Evolutionary conservation across 176 grass and related monocot genomes (phyloP), one percentile per base, ranked within the genome.

Genomic region (Carex scoparia): DNA sequence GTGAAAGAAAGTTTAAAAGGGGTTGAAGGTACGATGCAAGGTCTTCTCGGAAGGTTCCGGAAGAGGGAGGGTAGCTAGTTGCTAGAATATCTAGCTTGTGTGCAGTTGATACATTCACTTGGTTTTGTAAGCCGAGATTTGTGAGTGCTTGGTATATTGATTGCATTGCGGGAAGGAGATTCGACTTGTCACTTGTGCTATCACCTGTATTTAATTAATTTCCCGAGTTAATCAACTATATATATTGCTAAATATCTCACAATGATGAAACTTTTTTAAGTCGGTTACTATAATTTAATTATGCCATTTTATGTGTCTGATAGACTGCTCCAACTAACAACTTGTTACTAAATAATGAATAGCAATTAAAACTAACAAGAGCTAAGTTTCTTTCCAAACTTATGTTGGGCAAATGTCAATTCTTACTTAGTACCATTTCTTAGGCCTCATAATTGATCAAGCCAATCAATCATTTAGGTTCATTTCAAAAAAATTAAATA

Each of bases 131-230:
- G 13, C 88, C 89, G 0, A 87, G 65, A 10, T 4, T 88, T 28
- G 15, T 87, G 5, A 97, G 84, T 71, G 89, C 94, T 77, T 74
- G 80, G 65, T 91, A 71, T 1, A 97, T 27, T 3, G 91, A 84
- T 90, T 94, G 28, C 91, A 97, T 97, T 62, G 94, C 94, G 0
- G 91, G 94, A 8, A 97, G 86, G 44, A 97, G 88, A 85, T 67
- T 91, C 7, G 94, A 62, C 71, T 89, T 91, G 70, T 87, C 64
- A 61, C 7, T 2, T 4, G 72, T 84, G 86, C 89, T 89, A 27
- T 65, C 85, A 56, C 88, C 35, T 69, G 91, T 12, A 62, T 62
- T 38, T 79, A 58, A 62, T 83, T 31, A 31, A 68, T 66, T 53
- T 9, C 10, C 23, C 62, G 10, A 33, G 81, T 69, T 83, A 51